Evolutionary conservation across 441 rosid genomes (phyloP).

Genomic region (Theobroma grandiflorum): DNA sequence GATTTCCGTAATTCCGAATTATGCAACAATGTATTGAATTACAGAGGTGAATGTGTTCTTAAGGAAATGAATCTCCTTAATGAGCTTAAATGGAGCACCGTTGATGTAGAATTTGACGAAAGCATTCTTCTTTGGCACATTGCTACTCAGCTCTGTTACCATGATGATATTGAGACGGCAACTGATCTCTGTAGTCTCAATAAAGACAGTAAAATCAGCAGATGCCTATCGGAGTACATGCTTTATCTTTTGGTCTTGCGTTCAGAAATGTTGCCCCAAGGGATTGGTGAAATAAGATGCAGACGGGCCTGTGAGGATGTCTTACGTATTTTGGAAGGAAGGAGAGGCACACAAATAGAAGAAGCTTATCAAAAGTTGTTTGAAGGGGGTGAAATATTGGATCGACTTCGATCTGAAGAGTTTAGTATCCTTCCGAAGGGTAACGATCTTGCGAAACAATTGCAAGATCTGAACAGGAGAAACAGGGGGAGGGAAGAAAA

Average conservation of each 20-base stretch:
- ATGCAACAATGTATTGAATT: not conserved
- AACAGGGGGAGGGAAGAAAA: not conserved
- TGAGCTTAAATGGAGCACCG: not conserved
- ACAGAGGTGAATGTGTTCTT: not conserved
- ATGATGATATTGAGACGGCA: not conserved
- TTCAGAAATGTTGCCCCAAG: conserved; percentile 31
- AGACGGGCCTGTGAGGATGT: conserved; percentile 22
- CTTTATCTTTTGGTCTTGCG: conserved; percentile 21
- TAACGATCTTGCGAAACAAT: not conserved
- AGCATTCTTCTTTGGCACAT: conserved; percentile 32
- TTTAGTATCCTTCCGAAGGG: conserved; percentile 25
- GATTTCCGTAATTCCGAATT: not conserved
- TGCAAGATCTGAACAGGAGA: not conserved
- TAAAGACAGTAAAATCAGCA: conserved; percentile 19
- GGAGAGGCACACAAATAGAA: not conserved
- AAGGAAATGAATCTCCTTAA: not conserved
- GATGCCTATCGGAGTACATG: conserved; percentile 28
- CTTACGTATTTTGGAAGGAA: not conserved
- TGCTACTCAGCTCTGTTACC: conserved; percentile 28
- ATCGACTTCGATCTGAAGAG: not conserved
- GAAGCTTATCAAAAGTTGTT: not conserved
- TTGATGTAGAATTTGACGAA: conserved; percentile 13
- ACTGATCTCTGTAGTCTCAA: too few relatives aligned
- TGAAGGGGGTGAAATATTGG: not conserved
- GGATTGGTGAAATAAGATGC: conserved; percentile 28